Base-by-base conservation (phyloP, 805 yeast genomes). In the Wickerhamiella vanderwaltii region DNA sequence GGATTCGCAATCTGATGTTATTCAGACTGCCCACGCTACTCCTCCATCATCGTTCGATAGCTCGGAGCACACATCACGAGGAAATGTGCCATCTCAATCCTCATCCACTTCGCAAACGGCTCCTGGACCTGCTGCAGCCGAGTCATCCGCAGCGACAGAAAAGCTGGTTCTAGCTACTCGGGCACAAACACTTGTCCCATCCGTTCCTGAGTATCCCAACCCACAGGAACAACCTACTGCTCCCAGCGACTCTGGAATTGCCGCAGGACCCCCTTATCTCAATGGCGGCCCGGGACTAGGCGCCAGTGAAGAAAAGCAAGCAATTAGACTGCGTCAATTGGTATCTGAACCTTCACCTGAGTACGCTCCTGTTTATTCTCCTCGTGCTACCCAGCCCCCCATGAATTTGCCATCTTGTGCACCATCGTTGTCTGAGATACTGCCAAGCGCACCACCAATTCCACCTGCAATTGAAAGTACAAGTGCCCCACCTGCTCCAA, bases 281-380 rank as follows among this genome's bases (percentile, higher is more conserved):
- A n/a, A n/a, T n/a, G n/a, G n/a, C n/a, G n/a, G n/a, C n/a, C n/a
- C 34, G 3, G 5, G 4, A 22, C 15, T 9, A 28, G 6, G 5
- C 15, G 39, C n/a, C 33, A 28, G 23, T 18, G 29, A 15, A 19
- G 31, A 37, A 13, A 29, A 30, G 15, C 25, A 38, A 18, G 20
- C 35, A 15, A 5, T 29, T 18, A 32, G 41, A 9, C 24, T 38
- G 2, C 35, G 26, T 23, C 41, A 38, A 16, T 35, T 38, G 9
- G 41, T 25, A 9, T 38, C 41, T 19, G 35, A 38, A 23, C 41
- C 41, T 19, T 7, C 26, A 11, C 35, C 41, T 5, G 41, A 38
- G 6, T 38, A 20, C 11, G 41, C 41, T 6, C 41, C 41, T 4
- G 41, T 35, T 7, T 35, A 35, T 25, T 13, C 39, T 19, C 36